A percentile compares a stretch with the other conserved stretches of the same genome.
Evolutionary conservation across 345 rosid species (phyloP).

Genomic region (Ricinus communis): DNA sequence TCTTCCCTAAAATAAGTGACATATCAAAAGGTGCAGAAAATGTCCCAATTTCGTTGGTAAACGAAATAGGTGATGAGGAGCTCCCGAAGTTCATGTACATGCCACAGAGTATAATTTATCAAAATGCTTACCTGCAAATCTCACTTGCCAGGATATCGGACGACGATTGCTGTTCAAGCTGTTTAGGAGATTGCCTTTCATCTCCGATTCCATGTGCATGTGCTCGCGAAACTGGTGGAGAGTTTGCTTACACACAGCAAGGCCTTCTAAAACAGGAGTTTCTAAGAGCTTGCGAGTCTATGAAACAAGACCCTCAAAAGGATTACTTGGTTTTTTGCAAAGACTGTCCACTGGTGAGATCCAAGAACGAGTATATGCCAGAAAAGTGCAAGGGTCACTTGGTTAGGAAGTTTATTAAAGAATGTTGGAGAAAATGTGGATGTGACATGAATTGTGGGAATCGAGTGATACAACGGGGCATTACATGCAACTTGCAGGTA

Average conservation of each 20-base stretch:
- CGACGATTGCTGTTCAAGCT: slow-evolving; percentile 65
- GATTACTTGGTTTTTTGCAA: slow-evolving; percentile 53
- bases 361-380: slow-evolving; percentile 32
- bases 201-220: slow-evolving; percentile 61
- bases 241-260: slow-evolving; percentile 65
- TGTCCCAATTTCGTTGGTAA: slow-evolving; percentile 57
- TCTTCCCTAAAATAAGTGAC: neutral
- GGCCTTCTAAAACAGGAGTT: slow-evolving; percentile 62
- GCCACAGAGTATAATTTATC: slow-evolving; percentile 56
- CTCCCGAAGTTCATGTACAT: slow-evolving; percentile 68
- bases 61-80: slow-evolving; percentile 43
- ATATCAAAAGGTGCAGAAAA: slow-evolving; percentile 23
- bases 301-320: slow-evolving; percentile 36
- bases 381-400: slow-evolving; percentile 69
- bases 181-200: slow-evolving; percentile 75
- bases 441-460: slow-evolving; percentile 77
- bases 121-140: slow-evolving; percentile 57
- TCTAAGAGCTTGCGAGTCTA: slow-evolving; percentile 46
- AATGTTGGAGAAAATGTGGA: slow-evolving; percentile 94
- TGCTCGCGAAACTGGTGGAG: slow-evolving; percentile 83
- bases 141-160: slow-evolving; percentile 75
- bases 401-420: slow-evolving; percentile 79
- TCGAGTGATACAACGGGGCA: slow-evolving; percentile 79
- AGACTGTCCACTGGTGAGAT: slow-evolving; percentile 71
- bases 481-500: slow-evolving; percentile 69